Evolutionary conservation across 768 basidiomycete genomes (phyloP), one percentile per base, ranked within the genome.

Genomic region (Pleurotus cornucopiae): DNA sequence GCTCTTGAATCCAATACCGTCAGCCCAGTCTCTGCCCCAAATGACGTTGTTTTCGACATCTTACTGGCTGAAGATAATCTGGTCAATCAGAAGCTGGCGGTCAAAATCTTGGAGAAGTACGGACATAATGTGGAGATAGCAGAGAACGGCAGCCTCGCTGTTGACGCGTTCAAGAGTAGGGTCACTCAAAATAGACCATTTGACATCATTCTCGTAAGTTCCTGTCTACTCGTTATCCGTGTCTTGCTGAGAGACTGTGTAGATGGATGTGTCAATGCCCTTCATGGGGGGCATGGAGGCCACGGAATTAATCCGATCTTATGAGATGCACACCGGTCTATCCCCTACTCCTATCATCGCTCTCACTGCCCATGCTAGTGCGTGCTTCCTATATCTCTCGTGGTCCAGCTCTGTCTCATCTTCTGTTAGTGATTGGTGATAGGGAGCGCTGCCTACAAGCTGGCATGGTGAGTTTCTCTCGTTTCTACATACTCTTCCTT

Each of bases 221-320:
- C 3, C 39, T 34, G 49, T 38, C 26, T 9, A 49, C n/a, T 13
- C 30, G 21, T 46, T 3, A 46, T 37, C 44, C 6, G 11, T 14
- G 61, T 13, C 59, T 60, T 30, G 58, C 41, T 49, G 57, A 23
- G 2, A 45, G 11, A 49, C 5, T 12, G 26, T 51, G 13, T 58
- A 96, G 91, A 98, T 98, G 96, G 95, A 98, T 64, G 89, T 97
- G 12, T 97, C 94, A 9, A 95, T 96, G 93, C 93, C 94, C 5
- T 88, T 95, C 71, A 98, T 98, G 93, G 94, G 95, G 49, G 95
- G 96, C 60, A 93, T 96, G 86, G 95, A 99, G 71, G 93, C 96
- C 1, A 99, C 97, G 0, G 88, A 94, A 61, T 76, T 92, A 56
- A 97, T 98, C 59, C 84, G 96, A 51, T 80, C 83, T 38, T 92